Evolutionary conservation across 257 asterid species (phyloP), one percentile per base, ranked within the genome.

Genomic region (Vinca minor): DNA sequence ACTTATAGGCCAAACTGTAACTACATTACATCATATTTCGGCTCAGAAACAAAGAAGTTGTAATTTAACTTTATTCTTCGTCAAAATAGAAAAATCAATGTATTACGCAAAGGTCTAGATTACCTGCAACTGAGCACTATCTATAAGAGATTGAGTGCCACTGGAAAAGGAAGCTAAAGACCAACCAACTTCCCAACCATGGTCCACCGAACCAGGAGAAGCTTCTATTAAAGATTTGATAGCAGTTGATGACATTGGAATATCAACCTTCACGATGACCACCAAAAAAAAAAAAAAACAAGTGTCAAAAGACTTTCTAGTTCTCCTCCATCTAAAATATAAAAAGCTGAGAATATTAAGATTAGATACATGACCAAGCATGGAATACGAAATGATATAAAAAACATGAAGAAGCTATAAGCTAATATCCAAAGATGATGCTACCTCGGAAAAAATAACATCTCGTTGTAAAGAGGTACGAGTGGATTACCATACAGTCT

Each of bases 111-210:
- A 56, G 18, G 20, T 3, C 36, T 56, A 26, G 21, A 47, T 29
- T 77, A 88, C 98, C 96, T 85, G 80, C 32, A 78, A 68, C 23
- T 26, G 78, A 46, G 78, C 68, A 71, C 69, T 64, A 64, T 83
- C 89, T 15, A 63, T 25, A 67, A 57, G 67, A 49, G 83, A 85
- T 69, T 81, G 91, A 72, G 83, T 73, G 64, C 83, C 89, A 75
- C 84, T 83, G 70, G 76, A 76, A 68, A 81, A 80, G 62, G 96
- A 78, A 64, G 95, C 95, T 68, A 92, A 78, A 62, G 97, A 92
- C 96, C 97, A 92, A 79, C 98, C 98, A 81, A 92, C 94, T 81
- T 89, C 97, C 98, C 98, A 92, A 11, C 83, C 86, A 78, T 84
- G 81, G 66, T 85, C 95, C 71, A 72, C 46, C 59, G 95, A 87